phyloP scores from a whole-genome alignment of 352 stramenopile genomes.

The Globisporangium cystogenes region DNA sequence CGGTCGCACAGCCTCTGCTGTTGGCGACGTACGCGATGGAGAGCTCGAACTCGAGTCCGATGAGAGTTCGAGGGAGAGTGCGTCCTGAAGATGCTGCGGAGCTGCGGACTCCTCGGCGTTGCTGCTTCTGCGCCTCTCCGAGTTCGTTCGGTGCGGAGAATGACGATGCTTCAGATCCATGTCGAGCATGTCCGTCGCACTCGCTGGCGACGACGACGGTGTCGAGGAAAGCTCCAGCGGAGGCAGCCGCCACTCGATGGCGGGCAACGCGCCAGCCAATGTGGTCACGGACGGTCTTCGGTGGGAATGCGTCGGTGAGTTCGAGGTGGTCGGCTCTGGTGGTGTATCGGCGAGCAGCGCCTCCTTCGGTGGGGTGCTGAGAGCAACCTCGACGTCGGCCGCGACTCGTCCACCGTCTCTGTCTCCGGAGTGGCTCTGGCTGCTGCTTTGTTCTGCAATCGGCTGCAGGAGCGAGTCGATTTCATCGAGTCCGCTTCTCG shows the following conservation, averaged over 20 bases:
- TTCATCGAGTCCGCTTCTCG: slow-evolving; percentile 2
- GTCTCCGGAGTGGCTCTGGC: not conserved
- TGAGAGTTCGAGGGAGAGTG: not conserved
- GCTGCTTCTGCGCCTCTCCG: slow-evolving; percentile 2
- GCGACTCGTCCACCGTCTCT: not conserved
- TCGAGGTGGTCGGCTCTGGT: not conserved
- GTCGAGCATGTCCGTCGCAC: not conserved
- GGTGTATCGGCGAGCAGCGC: too few species aligned
- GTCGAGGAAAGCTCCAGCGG: slow-evolving; percentile 3
- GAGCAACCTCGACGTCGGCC: too few species aligned
- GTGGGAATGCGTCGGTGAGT: not conserved
- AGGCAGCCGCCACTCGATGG: slow-evolving; percentile 2
- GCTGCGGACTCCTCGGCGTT: not conserved
- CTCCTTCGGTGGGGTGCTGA: too few species aligned
- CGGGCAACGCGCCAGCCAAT: not conserved
- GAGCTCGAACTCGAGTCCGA: not conserved
- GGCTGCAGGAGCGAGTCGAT: not conserved
- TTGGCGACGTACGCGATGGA: not conserved
- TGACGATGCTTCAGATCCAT: not conserved
- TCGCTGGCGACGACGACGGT: not conserved
- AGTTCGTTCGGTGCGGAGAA: not conserved
- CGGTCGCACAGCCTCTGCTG: not conserved
- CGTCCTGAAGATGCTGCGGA: not conserved
- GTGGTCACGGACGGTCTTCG: not conserved
- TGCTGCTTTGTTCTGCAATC: not conserved